A percentile compares a stretch with the other conserved stretches of the same genome.
phyloP scores from a whole-genome alignment of 257 asterid genomes.

The Osmanthus fragrans region DNA sequence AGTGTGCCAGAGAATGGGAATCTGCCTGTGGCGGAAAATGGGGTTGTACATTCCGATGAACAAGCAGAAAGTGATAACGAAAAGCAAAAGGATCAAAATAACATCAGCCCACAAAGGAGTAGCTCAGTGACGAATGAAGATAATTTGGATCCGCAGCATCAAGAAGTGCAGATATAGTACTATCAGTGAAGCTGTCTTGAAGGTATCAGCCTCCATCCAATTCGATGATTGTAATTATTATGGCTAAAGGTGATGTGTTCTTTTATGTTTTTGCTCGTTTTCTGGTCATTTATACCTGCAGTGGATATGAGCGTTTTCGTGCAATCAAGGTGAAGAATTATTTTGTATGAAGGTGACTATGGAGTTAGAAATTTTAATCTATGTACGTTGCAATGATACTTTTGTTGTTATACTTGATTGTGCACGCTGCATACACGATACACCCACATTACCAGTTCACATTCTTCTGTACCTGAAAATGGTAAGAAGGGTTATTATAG shows the following conservation, averaged over 20 bases:
- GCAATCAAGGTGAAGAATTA: background rate
- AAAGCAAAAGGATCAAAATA: slow-evolving; percentile 41
- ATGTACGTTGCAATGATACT: background rate
- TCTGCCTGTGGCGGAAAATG: slow-evolving; percentile 53
- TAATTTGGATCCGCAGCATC: slow-evolving; percentile 19
- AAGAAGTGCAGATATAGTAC: slow-evolving; percentile 7
- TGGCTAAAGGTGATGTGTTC: background rate
- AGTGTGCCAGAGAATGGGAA: slow-evolving; percentile 61
- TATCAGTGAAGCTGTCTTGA: background rate
- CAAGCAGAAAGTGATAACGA: slow-evolving; percentile 39
- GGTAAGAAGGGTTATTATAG: no score
- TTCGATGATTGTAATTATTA: slow-evolving; percentile 26
- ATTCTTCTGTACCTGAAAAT: background rate
- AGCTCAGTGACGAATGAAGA: slow-evolving; percentile 29
- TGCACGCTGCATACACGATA: no score
- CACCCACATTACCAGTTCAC: background rate
- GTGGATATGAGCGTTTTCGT: background rate
- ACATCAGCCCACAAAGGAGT: slow-evolving; percentile 32
- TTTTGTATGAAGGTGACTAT: background rate
- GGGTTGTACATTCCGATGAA: slow-evolving; percentile 39
- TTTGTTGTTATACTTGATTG: background rate
- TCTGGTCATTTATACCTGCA: background rate
- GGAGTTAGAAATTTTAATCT: background rate
- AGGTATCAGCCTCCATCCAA: background rate
- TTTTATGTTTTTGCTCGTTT: background rate